Evolutionary conservation across 2,329 filamentous ascomycete species (phyloP).

Genomic region (Neocatenulostroma microsporum): DNA sequence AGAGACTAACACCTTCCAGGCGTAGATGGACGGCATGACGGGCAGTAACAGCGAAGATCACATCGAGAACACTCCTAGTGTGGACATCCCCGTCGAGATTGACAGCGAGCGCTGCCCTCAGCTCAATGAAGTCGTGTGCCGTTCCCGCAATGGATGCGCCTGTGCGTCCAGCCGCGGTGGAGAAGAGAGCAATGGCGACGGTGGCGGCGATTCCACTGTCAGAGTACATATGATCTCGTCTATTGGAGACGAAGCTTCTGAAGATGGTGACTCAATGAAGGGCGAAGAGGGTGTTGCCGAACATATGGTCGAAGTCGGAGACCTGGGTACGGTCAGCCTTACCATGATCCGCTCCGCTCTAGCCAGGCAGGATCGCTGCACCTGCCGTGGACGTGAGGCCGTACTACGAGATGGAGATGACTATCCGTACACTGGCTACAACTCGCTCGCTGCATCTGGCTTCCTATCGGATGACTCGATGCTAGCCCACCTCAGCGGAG

Average conservation of each 20-base stretch:
- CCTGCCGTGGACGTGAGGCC: slow-evolving; percentile 1
- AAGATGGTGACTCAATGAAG: background rate
- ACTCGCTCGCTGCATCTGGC: background rate
- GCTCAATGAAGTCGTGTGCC: background rate
- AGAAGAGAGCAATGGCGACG: background rate
- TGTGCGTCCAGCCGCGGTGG: slow-evolving; percentile 1
- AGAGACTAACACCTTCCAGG: too few species aligned
- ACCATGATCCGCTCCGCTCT: background rate
- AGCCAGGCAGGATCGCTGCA: slow-evolving; percentile 4
- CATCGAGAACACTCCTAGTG: background rate
- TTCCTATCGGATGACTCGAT: slow-evolving; percentile 2
- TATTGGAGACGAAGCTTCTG: background rate
- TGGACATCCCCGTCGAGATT: background rate
- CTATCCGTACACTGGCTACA: background rate
- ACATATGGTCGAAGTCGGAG: slow-evolving; percentile 3
- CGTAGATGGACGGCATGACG: slow-evolving; percentile 2
- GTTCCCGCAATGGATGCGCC: background rate
- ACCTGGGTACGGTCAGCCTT: background rate
- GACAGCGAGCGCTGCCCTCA: slow-evolving; percentile 3
- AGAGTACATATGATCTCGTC: background rate
- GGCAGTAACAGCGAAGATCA: background rate
- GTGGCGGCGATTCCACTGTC: too few species aligned
- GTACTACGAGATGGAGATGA: background rate
- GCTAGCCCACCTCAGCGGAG: background rate
- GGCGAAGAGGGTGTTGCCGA: slow-evolving; percentile 3